Conservation (phyloP, 2,329 filamentous ascomycete genomes). For the Fusarium cyanostomum region DNA sequence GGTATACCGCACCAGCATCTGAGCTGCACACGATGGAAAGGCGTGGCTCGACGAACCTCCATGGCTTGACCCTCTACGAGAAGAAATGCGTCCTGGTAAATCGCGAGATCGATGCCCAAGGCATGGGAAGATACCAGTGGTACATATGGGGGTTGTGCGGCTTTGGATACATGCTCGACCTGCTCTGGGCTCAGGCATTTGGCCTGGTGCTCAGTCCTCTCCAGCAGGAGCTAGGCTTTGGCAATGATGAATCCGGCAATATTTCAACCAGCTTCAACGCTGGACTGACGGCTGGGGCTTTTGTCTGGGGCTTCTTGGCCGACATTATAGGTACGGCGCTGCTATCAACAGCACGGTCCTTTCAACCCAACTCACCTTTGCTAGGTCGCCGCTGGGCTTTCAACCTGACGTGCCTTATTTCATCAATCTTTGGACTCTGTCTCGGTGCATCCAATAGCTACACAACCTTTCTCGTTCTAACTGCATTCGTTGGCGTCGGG, state of each 20-base stretch:
- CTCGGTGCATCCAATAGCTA: slow-evolving; percentile 61
- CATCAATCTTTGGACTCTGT: slow-evolving; percentile 62
- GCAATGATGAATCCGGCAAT: slow-evolving; percentile 49
- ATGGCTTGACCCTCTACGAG: slow-evolving; percentile 46
- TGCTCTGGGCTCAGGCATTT: slow-evolving; percentile 68
- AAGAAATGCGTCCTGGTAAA: slow-evolving; percentile 50
- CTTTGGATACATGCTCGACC: slow-evolving; percentile 64
- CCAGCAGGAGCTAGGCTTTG: slow-evolving; percentile 66
- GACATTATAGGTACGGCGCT: slow-evolving; percentile 54
- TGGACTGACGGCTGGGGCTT: slow-evolving; percentile 64
- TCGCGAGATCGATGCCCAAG: slow-evolving; percentile 59
- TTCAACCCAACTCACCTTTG: neutral
- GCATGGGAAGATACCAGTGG: slow-evolving; percentile 65
- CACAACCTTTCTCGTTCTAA: slow-evolving; percentile 60
- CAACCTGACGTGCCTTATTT: slow-evolving; percentile 65
- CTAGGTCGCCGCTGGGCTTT: slow-evolving; percentile 63
- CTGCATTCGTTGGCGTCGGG: slow-evolving; percentile 63
- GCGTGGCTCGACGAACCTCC: neutral
- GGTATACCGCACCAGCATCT: neutral
- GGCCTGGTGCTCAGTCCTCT: slow-evolving; percentile 63
- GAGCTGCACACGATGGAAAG: slow-evolving; percentile 3
- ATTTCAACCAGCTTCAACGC: slow-evolving; percentile 65
- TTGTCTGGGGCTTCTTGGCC: slow-evolving; percentile 64
- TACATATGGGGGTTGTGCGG: slow-evolving; percentile 62
- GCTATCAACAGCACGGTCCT: neutral